Conservation (phyloP, 768 basidiomycete genomes). For the Tricholoma flavovirens region DNA sequence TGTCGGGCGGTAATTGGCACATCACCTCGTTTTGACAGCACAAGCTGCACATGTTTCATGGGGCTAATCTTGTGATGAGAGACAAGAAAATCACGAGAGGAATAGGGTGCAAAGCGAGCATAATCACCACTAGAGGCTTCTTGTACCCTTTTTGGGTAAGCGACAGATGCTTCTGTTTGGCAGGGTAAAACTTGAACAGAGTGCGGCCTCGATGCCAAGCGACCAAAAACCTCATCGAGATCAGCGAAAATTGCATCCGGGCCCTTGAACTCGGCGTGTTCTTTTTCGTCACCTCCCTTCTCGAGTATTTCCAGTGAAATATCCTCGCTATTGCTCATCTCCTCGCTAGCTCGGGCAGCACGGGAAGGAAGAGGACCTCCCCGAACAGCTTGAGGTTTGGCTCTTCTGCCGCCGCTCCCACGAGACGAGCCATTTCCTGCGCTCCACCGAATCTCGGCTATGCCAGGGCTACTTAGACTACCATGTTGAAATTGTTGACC, state of each 20-base stretch:
- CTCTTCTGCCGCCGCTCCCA: neutral
- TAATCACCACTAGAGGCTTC: slow-evolving; percentile 46
- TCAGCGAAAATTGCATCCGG: slow-evolving; percentile 21
- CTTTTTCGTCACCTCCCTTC: slow-evolving; percentile 16
- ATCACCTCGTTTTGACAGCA: slow-evolving; percentile 38
- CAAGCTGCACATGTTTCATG: slow-evolving; percentile 35
- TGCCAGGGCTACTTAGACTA: neutral
- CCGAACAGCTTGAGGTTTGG: neutral
- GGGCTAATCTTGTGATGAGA: slow-evolving; percentile 32
- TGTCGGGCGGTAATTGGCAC: slow-evolving; percentile 33
- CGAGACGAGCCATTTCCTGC: neutral
- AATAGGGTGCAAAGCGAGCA: slow-evolving; percentile 33
- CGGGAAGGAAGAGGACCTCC: neutral
- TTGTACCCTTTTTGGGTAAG: slow-evolving; percentile 5
- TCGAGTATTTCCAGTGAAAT: slow-evolving; percentile 18
- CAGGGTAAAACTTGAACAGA: slow-evolving; percentile 2
- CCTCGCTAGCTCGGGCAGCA: neutral
- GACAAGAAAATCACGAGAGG: slow-evolving; percentile 21
- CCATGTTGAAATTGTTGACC: neutral
- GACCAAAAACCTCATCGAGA: slow-evolving; percentile 20
- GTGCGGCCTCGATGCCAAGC: neutral
- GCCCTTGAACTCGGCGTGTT: slow-evolving; percentile 10
- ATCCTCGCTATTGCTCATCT: slow-evolving; percentile 10
- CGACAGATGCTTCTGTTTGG: slow-evolving; percentile 1
- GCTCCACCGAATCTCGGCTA: neutral